These are phyloP conservation scores for Volvox reticuliferus DNA, from an alignment of 139 green algal genomes.

Conservation along the genomic window DNA sequence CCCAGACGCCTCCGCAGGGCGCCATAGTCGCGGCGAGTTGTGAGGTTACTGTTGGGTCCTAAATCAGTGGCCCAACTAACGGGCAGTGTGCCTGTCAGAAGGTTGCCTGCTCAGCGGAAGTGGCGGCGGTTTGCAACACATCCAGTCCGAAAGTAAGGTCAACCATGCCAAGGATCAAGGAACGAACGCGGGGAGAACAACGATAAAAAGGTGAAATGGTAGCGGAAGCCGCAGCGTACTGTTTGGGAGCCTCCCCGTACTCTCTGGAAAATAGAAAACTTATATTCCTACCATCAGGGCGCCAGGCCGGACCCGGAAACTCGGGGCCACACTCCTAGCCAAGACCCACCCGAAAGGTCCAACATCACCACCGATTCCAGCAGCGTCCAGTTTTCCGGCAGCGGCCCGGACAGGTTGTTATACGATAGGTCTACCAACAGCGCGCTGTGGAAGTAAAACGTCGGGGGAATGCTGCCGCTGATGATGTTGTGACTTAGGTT, in stretches of 20 bases:
- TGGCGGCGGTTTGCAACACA: no score
- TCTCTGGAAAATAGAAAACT: no score
- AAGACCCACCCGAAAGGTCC: slow-evolving; percentile 32
- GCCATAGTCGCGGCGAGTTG: not conserved
- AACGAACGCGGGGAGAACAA: no score
- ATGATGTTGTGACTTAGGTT: slow-evolving; percentile 36
- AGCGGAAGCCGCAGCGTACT: no score
- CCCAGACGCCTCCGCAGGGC: not conserved
- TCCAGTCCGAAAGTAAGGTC: no score
- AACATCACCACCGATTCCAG: slow-evolving; percentile 33
- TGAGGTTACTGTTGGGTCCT: not conserved
- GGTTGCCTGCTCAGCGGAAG: slow-evolving; percentile 23
- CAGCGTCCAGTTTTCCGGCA: slow-evolving; percentile 40
- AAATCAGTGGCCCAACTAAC: slow-evolving; percentile 23
- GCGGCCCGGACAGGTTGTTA: slow-evolving; percentile 10
- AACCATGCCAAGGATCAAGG: no score
- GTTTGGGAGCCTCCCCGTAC: no score
- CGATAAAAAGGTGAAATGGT: no score
- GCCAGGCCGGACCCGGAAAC: not conserved
- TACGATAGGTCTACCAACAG: slow-evolving; percentile 31
- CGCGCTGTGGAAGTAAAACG: slow-evolving; percentile 26
- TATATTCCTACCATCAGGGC: no score
- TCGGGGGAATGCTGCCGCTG: not conserved
- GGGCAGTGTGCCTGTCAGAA: slow-evolving; percentile 23
- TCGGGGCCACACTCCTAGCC: no score